Base-by-base conservation (phyloP, 805 yeast genomes). In the Yarrowia yakushimensis region DNA sequence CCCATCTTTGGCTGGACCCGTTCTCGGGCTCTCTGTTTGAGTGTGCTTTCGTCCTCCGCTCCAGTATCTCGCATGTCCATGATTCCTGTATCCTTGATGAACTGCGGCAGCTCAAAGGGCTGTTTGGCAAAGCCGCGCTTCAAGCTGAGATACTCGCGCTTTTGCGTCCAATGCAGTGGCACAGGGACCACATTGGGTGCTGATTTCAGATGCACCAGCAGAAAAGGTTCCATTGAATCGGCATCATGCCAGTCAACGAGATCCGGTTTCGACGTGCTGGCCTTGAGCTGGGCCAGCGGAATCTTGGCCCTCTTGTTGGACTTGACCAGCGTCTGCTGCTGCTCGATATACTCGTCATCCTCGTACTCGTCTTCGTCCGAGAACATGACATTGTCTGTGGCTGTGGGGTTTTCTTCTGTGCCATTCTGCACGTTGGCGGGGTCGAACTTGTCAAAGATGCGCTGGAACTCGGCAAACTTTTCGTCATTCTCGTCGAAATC, bases 1-100 rank as follows among this genome's bases (percentile, higher is more conserved):
- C 96, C 96, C 84, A 90, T 78, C 71, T 89, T 90, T 0, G 97
- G 97, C 72, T 90, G 97, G 0, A 91, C 96, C 59, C 88, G 79
- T 63, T 88, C 93, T 65, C 97, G 79, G 72, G 86, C 86, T 69
- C 82, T 79, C 69, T 88, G 94, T 70, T 87, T 85, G 67, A 90
- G 71, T 0, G 85, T 79, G 13, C 81, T 76, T 1, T 71, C 71
- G 45, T 85, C 85, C 4, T 77, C 81, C 15, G 75, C 74, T 4
- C 76, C 72, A 66, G 85, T 82, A 63, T 84, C 83, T 71, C 97
- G 81, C 96, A 93, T 88, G 62, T 88, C 91, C 66, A 84, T 81
- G 27, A 93, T 91, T 1, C 97, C 97, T 0, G 97, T 92, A 60
- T 84, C 89, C 39, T 77, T 79, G 39, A 94, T 90, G 67, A 83